Evolutionary conservation across 768 basidiomycete species (phyloP), one percentile per base, ranked within the genome.

Genomic region (Hericium rajendrae): DNA sequence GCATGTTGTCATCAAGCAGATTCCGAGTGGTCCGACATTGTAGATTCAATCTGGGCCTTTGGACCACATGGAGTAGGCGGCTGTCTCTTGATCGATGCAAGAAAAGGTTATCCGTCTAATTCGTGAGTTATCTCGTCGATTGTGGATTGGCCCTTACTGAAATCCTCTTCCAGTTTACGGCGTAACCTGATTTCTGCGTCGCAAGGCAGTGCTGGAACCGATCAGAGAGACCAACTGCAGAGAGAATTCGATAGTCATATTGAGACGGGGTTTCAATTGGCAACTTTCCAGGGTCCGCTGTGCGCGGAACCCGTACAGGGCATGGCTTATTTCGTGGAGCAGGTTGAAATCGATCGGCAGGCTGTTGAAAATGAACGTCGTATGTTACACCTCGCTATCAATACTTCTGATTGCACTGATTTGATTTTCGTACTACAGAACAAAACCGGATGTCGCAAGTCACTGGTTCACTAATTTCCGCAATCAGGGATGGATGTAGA

Each of bases 301-400:
- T 98, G 97, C 63, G 88, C 86, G 6, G 97, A 99, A 69, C 97
- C 97, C 2, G 83, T 97, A 8, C 87, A 94, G 62, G 95, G 95
- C 0, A 74, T 99, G 74, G 91, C 85, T 0, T 98, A 87, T 72
- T 90, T 95, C 59, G 79, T 97, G 1, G 94, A 97, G 67, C 75
- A 73, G 26, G 72, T 97, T 2, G 76, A 80, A 13, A 74, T 91
- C 20, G 81, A 92, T 62, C 65, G 65, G 51, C 79, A 78, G 43
- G 74, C 74, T 24, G 69, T 91, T 40, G 78, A 79, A 58, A 83
- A 77, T 62, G 87, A 91, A 64, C 82, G 82, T 46, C 81, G 90
- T 84, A 57, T 38, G 81, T 70, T 9, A 32, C 8, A 32, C 32
- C 32, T 32, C 9, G 32, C 32, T 10, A 8, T 6, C 32, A 32